Percentiles rank a stretch among this genome's conserved stretches.
Evolutionary conservation across 2,329 filamentous ascomycete species (phyloP).

Genomic region (Sclerotinia borealis): DNA sequence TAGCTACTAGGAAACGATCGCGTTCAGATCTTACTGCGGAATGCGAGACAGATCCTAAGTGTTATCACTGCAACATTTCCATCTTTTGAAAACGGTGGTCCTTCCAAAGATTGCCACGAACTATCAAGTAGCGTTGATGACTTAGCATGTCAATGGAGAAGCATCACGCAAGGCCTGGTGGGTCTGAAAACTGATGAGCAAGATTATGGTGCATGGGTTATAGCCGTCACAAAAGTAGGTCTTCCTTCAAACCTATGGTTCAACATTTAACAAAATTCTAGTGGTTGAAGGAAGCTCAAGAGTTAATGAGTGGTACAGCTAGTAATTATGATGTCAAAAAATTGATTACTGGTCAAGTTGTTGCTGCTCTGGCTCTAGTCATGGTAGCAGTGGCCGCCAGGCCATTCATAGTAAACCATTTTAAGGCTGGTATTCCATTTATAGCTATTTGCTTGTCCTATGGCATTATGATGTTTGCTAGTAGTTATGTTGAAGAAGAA

Average conservation of each 20-base stretch:
- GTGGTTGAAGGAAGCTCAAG: constrained; percentile 49
- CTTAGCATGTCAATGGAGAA: constrained; percentile 65
- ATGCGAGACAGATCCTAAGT: constrained; percentile 72
- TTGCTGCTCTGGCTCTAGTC: constrained; percentile 34
- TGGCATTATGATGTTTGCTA: constrained; percentile 91
- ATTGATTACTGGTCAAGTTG: constrained; percentile 43
- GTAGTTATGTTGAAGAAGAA: constrained; percentile 96
- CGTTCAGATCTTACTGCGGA: constrained; percentile 65
- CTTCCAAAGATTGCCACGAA: constrained; percentile 21
- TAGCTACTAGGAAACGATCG: constrained; percentile 43
- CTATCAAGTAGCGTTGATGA: constrained; percentile 39
- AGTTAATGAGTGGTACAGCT: constrained; percentile 78
- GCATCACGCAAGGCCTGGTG: constrained; percentile 28
- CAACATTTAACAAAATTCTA: constrained; percentile 23
- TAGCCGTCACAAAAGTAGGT: constrained; percentile 40
- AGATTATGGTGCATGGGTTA: constrained; percentile 38
- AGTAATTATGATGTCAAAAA: constrained; percentile 80
- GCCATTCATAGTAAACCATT: constrained; percentile 36
- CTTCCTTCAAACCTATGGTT: not conserved
- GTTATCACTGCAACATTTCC: constrained; percentile 71
- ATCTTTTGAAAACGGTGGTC: constrained; percentile 38
- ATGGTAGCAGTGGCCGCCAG: constrained; percentile 34
- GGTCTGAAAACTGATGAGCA: constrained; percentile 20
- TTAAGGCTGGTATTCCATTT: constrained; percentile 39
- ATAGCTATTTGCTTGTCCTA: constrained; percentile 55